phyloP scores from a whole-genome alignment of 495 filamentous ascomycete genomes.

The Trichoderma gamsii region DNA sequence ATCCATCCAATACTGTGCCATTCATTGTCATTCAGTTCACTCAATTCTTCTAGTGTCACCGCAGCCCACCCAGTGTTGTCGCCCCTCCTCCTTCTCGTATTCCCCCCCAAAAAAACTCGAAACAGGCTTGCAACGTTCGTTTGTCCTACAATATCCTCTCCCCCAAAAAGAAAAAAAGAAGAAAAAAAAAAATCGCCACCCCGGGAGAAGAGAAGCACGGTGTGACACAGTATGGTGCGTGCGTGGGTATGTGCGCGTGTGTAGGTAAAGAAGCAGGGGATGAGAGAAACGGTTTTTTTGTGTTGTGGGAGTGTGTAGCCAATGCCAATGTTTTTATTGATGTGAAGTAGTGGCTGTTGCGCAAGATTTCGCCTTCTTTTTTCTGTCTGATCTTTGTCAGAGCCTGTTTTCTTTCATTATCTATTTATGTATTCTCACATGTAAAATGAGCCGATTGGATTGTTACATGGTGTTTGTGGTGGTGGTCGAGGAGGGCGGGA shows the following conservation, averaged over 20 bases:
- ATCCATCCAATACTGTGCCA: background rate
- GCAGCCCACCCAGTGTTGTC: background rate
- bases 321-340: too few relatives aligned
- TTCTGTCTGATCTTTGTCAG: background rate
- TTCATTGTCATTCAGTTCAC: background rate
- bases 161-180: too few relatives aligned
- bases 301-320: background rate
- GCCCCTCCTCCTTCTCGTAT: background rate
- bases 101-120: background rate
- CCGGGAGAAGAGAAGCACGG: background rate
- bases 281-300: background rate
- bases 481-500: background rate
- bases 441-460: background rate
- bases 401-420: too few relatives aligned
- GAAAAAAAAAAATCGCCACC: background rate
- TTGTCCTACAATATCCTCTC: background rate
- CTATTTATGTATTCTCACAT: background rate
- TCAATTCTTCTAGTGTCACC: background rate
- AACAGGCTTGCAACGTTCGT: conserved; percentile 10
- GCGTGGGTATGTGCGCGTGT: too few relatives aligned
- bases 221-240: too few relatives aligned
- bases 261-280: too few relatives aligned
- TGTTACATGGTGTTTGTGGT: background rate
- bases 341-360: background rate
- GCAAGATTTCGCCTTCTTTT: background rate